phyloP scores from a whole-genome alignment of 1,139 yeast species.

The Scheffersomyces lignicola region DNA sequence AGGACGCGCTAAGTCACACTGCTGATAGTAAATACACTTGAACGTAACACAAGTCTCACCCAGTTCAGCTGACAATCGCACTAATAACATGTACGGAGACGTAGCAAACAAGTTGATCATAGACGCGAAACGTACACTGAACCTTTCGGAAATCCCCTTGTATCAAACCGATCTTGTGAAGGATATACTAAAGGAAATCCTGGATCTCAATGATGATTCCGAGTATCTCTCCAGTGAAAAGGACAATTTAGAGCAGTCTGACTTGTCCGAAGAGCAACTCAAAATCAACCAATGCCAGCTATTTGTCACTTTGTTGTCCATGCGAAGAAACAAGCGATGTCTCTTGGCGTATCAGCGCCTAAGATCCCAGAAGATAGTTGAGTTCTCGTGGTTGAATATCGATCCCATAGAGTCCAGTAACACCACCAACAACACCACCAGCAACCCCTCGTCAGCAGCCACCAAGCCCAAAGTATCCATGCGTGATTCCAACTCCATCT shows the following conservation, averaged over 20 bases:
- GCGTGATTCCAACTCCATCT: constrained; percentile 4
- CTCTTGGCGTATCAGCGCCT: constrained; percentile 77
- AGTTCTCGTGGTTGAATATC: constrained; percentile 65
- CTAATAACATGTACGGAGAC: constrained; percentile 91
- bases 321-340: constrained; percentile 88
- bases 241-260: constrained; percentile 18
- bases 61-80: background rate
- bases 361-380: constrained; percentile 67
- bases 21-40: background rate
- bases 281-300: constrained; percentile 66
- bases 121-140: constrained; percentile 79
- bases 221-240: constrained; percentile 33
- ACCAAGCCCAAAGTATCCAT: constrained; percentile 3
- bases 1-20: too few relatives aligned
- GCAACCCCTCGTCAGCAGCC: constrained; percentile 2
- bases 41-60: background rate
- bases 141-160: constrained; percentile 66
- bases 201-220: constrained; percentile 55
- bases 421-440: constrained; percentile 4
- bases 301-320: constrained; percentile 77
- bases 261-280: constrained; percentile 33
- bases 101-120: constrained; percentile 74
- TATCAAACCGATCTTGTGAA: constrained; percentile 78
- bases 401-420: constrained; percentile 32
- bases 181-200: constrained; percentile 58